phyloP scores from a whole-genome alignment of 2,329 filamentous ascomycete species.

The Fusarium pseudograminearum region DNA sequence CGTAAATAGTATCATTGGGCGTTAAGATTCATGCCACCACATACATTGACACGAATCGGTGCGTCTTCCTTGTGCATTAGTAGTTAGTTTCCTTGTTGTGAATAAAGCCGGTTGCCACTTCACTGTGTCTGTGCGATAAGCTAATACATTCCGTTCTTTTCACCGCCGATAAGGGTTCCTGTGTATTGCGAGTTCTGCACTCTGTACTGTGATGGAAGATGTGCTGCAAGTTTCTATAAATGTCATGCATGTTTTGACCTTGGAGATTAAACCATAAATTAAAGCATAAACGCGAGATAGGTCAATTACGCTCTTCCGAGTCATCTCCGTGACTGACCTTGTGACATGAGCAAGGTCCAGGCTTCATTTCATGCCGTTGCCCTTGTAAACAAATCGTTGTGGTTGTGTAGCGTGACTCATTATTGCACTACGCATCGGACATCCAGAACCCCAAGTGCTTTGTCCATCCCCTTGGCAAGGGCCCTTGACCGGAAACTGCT shows the following conservation, averaged over 20 bases:
- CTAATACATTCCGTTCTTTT: constrained; percentile 5
- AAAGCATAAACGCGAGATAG: constrained; percentile 17
- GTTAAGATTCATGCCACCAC: constrained; percentile 36
- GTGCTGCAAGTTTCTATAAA: constrained; percentile 28
- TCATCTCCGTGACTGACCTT: constrained; percentile 31
- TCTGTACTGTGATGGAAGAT: neutral
- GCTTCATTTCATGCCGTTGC: constrained; percentile 10
- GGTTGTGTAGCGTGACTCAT: constrained; percentile 37
- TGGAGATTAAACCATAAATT: constrained; percentile 22
- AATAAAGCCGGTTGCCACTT: constrained; percentile 15
- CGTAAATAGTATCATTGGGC: constrained; percentile 17
- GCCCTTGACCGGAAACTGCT: constrained; percentile 17
- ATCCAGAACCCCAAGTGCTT: constrained; percentile 24
- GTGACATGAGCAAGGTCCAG: constrained; percentile 10
- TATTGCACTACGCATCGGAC: constrained; percentile 12
- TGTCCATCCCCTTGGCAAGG: constrained; percentile 26
- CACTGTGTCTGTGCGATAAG: constrained; percentile 32
- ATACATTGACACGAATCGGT: constrained; percentile 16
- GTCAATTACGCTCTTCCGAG: constrained; percentile 16
- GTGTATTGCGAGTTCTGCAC: neutral
- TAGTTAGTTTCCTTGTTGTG: neutral
- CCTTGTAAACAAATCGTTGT: constrained; percentile 9
- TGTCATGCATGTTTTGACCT: constrained; percentile 17
- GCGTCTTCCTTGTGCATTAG: neutral
- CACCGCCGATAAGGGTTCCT: constrained; percentile 34